Conservation (phyloP, 2,329 filamentous ascomycete species). For the Aspergillus tamarii region DNA sequence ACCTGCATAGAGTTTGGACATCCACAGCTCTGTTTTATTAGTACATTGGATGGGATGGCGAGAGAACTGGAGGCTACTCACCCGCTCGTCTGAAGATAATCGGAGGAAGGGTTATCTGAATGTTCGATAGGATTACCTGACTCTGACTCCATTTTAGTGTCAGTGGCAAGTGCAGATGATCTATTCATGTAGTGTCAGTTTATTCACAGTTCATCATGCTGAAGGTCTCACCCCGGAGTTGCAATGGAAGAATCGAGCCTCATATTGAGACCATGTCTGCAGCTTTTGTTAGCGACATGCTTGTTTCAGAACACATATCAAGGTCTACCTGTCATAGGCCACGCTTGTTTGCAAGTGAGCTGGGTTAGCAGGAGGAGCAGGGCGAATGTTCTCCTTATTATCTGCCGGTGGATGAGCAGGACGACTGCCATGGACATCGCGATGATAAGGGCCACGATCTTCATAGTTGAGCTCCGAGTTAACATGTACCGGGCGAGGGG, state of each 20-base stretch:
- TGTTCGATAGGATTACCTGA: not conserved
- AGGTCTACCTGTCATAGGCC: not conserved
- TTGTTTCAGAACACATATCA: not conserved
- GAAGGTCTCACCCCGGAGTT: not conserved
- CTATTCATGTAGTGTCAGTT: not conserved
- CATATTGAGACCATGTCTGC: not conserved
- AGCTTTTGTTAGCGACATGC: not conserved
- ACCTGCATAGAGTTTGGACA: not conserved
- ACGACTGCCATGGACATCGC: not conserved
- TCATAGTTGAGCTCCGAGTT: conserved; percentile 9
- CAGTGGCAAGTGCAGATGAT: not conserved
- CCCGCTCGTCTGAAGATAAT: not conserved
- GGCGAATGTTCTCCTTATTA: not conserved
- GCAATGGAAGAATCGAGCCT: not conserved
- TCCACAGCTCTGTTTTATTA: not conserved
- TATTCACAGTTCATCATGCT: not conserved
- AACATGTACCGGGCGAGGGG: not conserved
- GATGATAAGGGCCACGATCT: not conserved
- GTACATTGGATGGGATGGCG: no score
- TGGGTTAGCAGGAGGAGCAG: not conserved
- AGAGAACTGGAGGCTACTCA: not conserved
- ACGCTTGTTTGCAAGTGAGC: not conserved
- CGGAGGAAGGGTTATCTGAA: not conserved
- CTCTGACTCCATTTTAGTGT: not conserved
- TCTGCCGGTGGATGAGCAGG: not conserved